Conservation (phyloP, 208 protist species). For the Porcisia hertigi region DNA sequence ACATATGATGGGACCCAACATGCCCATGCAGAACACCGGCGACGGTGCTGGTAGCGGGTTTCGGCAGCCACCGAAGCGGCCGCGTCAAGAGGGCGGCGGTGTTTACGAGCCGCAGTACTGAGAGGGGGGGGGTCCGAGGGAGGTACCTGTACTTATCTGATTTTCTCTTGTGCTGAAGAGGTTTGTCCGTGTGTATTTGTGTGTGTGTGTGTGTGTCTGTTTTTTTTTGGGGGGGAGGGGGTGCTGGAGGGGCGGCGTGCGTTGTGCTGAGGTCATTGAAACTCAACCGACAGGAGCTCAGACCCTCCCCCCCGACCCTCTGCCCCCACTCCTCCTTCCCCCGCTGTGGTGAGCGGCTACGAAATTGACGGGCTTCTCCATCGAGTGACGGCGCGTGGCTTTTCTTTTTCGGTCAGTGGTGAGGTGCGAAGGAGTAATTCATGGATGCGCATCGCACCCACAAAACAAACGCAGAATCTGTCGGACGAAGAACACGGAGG, state of each 20-base stretch:
- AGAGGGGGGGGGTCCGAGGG: neutral
- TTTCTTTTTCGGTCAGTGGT: too few relatives aligned
- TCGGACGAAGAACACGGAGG: too few relatives aligned
- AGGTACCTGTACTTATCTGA: neutral
- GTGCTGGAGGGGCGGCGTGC: too few relatives aligned
- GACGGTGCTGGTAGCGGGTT: slow-evolving; percentile 19
- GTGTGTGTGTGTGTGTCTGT: neutral
- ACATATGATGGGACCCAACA: slow-evolving; percentile 20
- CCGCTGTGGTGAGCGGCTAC: neutral
- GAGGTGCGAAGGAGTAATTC: too few relatives aligned
- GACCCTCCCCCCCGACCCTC: neutral
- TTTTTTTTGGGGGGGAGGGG: too few relatives aligned
- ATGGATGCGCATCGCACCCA: too few relatives aligned
- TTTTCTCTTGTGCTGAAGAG: too few relatives aligned
- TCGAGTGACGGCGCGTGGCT: too few relatives aligned
- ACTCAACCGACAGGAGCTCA: too few relatives aligned
- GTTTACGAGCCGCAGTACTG: slow-evolving; percentile 35
- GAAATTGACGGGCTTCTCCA: neutral
- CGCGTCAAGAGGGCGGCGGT: slow-evolving; percentile 22
- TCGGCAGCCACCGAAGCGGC: slow-evolving; percentile 31
- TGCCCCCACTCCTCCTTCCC: neutral
- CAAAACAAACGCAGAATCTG: too few relatives aligned
- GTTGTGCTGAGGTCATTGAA: neutral
- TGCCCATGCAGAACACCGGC: neutral
- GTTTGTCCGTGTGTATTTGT: neutral